A percentile compares a stretch with the other conserved stretches of the same genome.
Conservation (phyloP, 371 early-diverging fungal species). For the Mortierella sp. region DNA sequence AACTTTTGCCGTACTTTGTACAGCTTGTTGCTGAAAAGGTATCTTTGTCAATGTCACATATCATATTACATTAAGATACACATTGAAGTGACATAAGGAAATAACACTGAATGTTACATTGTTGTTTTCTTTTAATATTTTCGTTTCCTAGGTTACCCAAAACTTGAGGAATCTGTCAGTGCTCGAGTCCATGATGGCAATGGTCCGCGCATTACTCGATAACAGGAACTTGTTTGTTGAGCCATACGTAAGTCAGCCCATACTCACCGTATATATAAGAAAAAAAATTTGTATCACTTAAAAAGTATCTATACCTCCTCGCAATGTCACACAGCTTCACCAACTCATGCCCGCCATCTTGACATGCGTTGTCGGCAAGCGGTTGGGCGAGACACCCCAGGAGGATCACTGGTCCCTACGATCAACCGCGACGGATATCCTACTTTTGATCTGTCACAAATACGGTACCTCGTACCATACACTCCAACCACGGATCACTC, state of each 20-base stretch:
- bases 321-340: slow-evolving; percentile 76
- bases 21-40: slow-evolving; percentile 94
- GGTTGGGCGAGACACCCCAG: slow-evolving; percentile 71
- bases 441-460: slow-evolving; percentile 75
- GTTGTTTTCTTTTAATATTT: too few species aligned
- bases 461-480: slow-evolving; percentile 87
- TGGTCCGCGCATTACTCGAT: slow-evolving; percentile 86
- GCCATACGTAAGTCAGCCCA: slow-evolving; percentile 84
- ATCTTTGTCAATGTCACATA: too few species aligned
- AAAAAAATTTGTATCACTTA: not conserved
- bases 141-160: slow-evolving; percentile 69
- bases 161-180: slow-evolving; percentile 79
- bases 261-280: too few species aligned
- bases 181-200: slow-evolving; percentile 81
- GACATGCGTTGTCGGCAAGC: slow-evolving; percentile 94
- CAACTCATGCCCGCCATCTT: slow-evolving; percentile 97
- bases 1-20: slow-evolving; percentile 98
- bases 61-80: too few species aligned
- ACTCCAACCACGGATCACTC: slow-evolving; percentile 88
- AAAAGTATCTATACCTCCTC: not conserved
- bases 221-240: slow-evolving; percentile 97
- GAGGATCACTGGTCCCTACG: slow-evolving; percentile 91
- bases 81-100: too few species aligned
- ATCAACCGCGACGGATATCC: slow-evolving; percentile 77
- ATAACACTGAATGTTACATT: too few species aligned